Conservation (phyloP, 2,329 filamentous ascomycete species). For the Diaporthe velutina region DNA sequence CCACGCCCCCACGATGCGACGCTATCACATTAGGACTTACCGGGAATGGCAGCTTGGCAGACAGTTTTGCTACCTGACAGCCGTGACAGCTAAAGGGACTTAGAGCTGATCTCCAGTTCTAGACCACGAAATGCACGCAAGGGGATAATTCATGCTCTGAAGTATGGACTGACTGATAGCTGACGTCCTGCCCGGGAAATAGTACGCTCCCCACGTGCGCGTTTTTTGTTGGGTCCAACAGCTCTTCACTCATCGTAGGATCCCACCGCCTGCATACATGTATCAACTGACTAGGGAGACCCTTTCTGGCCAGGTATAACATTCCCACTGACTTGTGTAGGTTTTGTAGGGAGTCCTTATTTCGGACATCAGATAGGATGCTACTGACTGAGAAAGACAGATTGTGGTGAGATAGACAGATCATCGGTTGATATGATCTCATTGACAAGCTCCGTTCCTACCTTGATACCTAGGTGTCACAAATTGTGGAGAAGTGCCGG, state of each 20-base stretch:
- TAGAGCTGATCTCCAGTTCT: neutral
- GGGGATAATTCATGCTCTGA: neutral
- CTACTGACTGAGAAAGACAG: no score
- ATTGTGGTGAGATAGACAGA: no score
- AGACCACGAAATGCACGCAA: neutral
- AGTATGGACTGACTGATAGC: neutral
- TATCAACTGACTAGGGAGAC: neutral
- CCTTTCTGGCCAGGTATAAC: neutral
- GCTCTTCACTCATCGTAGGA: neutral
- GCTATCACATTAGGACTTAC: neutral
- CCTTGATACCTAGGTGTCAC: no score
- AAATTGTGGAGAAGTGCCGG: neutral
- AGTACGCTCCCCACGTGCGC: neutral
- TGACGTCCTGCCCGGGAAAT: neutral
- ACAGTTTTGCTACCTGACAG: neutral
- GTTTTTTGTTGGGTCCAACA: neutral
- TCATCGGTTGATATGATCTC: neutral
- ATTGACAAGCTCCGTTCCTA: no score
- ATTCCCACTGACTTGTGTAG: no score
- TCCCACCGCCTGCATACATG: neutral
- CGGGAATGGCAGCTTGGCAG: neutral
- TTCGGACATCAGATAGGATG: neutral
- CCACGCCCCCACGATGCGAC: conserved; percentile 28
- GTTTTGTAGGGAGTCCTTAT: neutral
- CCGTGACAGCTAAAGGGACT: neutral